Conservation (phyloP, 1,284 basidiomycete species). For the Ceraceosorus bombacis region DNA sequence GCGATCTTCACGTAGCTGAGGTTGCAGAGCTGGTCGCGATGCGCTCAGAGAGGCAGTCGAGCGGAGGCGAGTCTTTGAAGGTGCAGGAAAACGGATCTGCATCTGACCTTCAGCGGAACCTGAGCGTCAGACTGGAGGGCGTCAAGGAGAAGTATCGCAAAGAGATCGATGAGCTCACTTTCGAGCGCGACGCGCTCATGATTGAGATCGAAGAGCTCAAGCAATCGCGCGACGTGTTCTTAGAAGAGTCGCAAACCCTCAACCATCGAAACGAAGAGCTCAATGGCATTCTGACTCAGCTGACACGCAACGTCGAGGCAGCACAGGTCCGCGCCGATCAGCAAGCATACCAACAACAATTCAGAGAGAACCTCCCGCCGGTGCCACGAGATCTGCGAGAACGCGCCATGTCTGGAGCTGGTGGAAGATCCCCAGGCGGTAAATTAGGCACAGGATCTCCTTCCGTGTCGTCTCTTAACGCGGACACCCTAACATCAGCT, state of each 20-base stretch:
- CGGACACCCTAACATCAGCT: background rate
- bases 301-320: constrained; percentile 24
- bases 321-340: constrained; percentile 8
- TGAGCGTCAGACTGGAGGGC: constrained; percentile 78
- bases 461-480: no score
- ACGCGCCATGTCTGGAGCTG: no score
- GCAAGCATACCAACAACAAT: constrained; percentile 15
- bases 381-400: background rate
- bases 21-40: constrained; percentile 74
- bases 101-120: constrained; percentile 58
- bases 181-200: constrained; percentile 68
- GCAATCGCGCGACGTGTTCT: constrained; percentile 72
- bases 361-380: background rate
- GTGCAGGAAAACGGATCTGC: constrained; percentile 52
- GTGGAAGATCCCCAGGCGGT: no score
- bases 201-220: constrained; percentile 82
- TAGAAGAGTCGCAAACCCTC: constrained; percentile 82
- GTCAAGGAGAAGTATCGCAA: constrained; percentile 79
- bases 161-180: constrained; percentile 74
- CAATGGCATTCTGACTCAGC: constrained; percentile 69
- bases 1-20: constrained; percentile 84
- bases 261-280: constrained; percentile 88
- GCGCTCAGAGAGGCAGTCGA: no score
- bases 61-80: constrained; percentile 42
- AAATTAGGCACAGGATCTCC: no score